Conservation (phyloP, 2,329 filamentous ascomycete species). For the Xylariaceae sp. region DNA sequence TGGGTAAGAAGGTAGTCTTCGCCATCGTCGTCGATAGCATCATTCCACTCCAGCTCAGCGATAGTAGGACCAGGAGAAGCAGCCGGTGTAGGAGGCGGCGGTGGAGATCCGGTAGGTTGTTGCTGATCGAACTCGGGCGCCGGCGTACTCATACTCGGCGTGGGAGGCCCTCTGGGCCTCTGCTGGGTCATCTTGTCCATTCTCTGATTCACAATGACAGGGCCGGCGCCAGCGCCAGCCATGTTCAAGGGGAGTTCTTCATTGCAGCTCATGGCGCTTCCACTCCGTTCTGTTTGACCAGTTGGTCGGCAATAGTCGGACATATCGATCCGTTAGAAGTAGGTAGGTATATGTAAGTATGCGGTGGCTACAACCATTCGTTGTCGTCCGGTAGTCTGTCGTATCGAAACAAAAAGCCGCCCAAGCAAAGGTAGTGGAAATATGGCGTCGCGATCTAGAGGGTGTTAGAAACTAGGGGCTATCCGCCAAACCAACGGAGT, state of each 20-base stretch:
- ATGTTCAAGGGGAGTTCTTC: slow-evolving; percentile 55
- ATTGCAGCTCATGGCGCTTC: slow-evolving; percentile 46
- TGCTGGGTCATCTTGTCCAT: slow-evolving; percentile 52
- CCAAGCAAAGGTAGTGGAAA: not conserved
- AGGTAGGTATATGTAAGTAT: not conserved
- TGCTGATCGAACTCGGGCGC: slow-evolving; percentile 59
- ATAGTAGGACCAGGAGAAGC: slow-evolving; percentile 60
- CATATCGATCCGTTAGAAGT: slow-evolving; percentile 30
- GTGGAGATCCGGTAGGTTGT: slow-evolving; percentile 52
- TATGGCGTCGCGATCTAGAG: slow-evolving; percentile 2
- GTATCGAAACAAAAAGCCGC: not conserved
- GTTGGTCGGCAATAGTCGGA: slow-evolving; percentile 44
- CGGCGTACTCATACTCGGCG: slow-evolving; percentile 61
- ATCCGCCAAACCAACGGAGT: not conserved
- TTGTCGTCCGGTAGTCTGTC: slow-evolving; percentile 2
- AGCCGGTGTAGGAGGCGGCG: slow-evolving; percentile 60
- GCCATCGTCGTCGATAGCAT: slow-evolving; percentile 66
- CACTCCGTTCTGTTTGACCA: slow-evolving; percentile 58
- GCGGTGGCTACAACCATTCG: slow-evolving; percentile 13
- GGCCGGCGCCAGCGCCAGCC: slow-evolving; percentile 32
- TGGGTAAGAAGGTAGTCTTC: slow-evolving; percentile 76
- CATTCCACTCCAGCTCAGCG: slow-evolving; percentile 66
- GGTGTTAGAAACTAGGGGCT: slow-evolving; percentile 4
- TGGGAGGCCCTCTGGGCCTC: slow-evolving; percentile 54
- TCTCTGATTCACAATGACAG: slow-evolving; percentile 39